phyloP scores from a whole-genome alignment of 371 early-diverging fungal genomes.

The Fennellomyces sp. region DNA sequence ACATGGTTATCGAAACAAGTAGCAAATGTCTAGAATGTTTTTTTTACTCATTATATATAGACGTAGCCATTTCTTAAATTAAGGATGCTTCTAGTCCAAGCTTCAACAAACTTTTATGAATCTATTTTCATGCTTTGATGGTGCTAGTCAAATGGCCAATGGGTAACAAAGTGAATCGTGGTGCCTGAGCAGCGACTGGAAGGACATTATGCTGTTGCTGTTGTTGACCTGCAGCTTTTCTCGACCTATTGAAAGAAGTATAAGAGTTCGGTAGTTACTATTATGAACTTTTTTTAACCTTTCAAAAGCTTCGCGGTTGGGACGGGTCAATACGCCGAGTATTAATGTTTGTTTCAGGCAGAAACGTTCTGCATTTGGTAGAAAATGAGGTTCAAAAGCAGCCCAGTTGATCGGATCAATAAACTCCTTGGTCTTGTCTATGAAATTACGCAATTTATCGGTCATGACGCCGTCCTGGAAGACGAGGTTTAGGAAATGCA shows the following conservation, averaged over 20 bases:
- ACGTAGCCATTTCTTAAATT: neutral
- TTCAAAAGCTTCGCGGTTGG: conserved; percentile 43
- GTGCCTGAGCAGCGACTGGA: conserved; percentile 48
- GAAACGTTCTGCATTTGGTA: conserved; percentile 46
- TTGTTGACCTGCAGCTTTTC: neutral
- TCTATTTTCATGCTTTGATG: neutral
- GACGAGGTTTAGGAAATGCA: conserved; percentile 40
- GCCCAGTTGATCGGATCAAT: conserved; percentile 64
- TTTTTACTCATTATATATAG: neutral
- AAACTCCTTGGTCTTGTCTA: conserved; percentile 19
- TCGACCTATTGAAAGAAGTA: no score
- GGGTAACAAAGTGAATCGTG: conserved; percentile 58
- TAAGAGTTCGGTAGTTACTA: no score
- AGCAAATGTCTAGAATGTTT: neutral
- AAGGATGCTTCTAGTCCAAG: neutral
- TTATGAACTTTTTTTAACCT: conserved; percentile 39
- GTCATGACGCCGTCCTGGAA: conserved; percentile 30
- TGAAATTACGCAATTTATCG: conserved; percentile 8
- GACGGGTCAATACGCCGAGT: conserved; percentile 48
- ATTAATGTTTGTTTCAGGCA: conserved; percentile 49
- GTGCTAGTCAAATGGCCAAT: conserved; percentile 46
- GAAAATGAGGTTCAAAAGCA: conserved; percentile 48
- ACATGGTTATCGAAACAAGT: conserved; percentile 2
- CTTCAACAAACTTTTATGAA: conserved; percentile 2
- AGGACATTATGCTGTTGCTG: conserved; percentile 50